Conservation (phyloP, 2,329 filamentous ascomycete species). For the Fusarium xylarioides region DNA sequence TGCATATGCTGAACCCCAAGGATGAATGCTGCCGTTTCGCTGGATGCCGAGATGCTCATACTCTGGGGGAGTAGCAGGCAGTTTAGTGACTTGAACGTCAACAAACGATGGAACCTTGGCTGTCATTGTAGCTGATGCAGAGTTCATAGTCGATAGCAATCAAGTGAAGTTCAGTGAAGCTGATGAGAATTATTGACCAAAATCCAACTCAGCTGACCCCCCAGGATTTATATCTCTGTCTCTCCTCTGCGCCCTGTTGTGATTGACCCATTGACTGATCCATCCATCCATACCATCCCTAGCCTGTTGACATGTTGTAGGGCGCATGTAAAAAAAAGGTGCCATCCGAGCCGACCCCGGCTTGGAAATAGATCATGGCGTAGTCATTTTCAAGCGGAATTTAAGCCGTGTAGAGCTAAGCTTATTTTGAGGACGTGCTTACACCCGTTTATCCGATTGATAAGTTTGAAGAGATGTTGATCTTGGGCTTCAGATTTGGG, state of each 20-base stretch:
- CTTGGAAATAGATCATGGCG: neutral
- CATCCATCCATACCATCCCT: constrained; percentile 17
- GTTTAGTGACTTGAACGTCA: constrained; percentile 21
- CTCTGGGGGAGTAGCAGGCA: constrained; percentile 19
- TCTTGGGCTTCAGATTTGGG: neutral
- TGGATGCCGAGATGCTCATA: constrained; percentile 32
- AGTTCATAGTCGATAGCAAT: neutral
- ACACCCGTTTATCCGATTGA: constrained; percentile 11
- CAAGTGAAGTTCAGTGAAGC: neutral
- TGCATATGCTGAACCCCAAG: constrained; percentile 20
- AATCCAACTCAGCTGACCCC: neutral
- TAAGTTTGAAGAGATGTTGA: neutral
- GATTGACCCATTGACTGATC: constrained; percentile 29
- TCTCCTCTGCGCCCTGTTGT: constrained; percentile 24
- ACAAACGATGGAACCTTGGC: constrained; percentile 12
- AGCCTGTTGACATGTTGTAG: constrained; percentile 34
- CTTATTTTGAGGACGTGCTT: constrained; percentile 4
- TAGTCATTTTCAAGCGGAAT: neutral
- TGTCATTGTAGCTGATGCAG: constrained; percentile 6
- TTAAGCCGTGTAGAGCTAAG: neutral
- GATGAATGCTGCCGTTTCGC: constrained; percentile 3
- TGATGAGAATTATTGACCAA: neutral
- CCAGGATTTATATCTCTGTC: neutral
- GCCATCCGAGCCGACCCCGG: constrained; percentile 27
- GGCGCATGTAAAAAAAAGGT: constrained; percentile 9